phyloP scores from a whole-genome alignment of 129 eudicot genomes.

The Erigeron canadensis region DNA sequence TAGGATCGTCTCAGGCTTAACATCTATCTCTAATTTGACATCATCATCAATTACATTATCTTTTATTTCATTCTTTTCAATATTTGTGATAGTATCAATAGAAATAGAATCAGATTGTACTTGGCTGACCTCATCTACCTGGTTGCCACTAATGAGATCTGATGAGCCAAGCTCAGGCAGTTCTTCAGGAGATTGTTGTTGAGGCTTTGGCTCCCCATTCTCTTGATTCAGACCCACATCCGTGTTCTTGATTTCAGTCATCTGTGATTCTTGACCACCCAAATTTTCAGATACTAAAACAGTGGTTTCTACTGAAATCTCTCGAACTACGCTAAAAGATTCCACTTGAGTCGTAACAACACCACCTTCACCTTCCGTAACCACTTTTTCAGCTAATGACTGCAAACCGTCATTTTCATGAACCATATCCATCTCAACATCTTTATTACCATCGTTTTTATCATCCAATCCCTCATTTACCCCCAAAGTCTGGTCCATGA shows the following conservation, averaged over 20 bases:
- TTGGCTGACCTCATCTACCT: slow-evolving; percentile 89
- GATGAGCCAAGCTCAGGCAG: slow-evolving; percentile 37
- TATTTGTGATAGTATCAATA: slow-evolving; percentile 66
- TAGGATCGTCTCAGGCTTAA: slow-evolving; percentile 57
- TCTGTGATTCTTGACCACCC: slow-evolving; percentile 23
- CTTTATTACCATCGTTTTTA: slow-evolving; percentile 9
- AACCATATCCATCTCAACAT: slow-evolving; percentile 25
- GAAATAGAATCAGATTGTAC: slow-evolving; percentile 81
- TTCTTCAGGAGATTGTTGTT: slow-evolving; percentile 20
- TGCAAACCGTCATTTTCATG: slow-evolving; percentile 33
- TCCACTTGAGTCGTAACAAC: slow-evolving; percentile 29
- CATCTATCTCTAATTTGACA: slow-evolving; percentile 81
- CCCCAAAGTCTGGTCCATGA: slow-evolving; percentile 7
- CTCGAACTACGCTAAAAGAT: slow-evolving; percentile 25
- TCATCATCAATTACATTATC: slow-evolving; percentile 76
- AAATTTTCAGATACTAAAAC: slow-evolving; percentile 32
- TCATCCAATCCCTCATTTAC: slow-evolving; percentile 7
- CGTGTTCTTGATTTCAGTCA: neutral
- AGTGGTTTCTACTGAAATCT: slow-evolving; percentile 36
- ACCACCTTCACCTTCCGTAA: slow-evolving; percentile 32
- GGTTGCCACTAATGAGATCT: slow-evolving; percentile 44
- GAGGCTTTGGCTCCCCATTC: slow-evolving; percentile 37
- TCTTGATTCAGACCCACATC: slow-evolving; percentile 26
- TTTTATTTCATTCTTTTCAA: slow-evolving; percentile 76
- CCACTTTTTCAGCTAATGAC: slow-evolving; percentile 23